phyloP scores from a whole-genome alignment of 352 stramenopile species.

The Saprolegnia parasitica region DNA sequence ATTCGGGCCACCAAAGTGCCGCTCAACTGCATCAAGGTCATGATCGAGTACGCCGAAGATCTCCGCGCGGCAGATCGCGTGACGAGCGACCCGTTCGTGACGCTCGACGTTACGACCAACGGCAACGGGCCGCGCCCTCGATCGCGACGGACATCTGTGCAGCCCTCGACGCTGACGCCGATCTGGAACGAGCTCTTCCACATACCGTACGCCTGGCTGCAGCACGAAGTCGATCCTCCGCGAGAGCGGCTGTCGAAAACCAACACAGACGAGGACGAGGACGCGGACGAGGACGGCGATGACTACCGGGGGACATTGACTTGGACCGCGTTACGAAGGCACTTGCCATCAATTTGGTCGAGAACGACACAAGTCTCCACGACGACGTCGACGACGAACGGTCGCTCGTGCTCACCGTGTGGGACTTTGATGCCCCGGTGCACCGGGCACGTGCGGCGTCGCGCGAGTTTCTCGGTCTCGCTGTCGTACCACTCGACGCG shows the following conservation, averaged over 20 bases:
- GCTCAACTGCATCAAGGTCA: slow-evolving; percentile 58
- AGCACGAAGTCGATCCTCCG: slow-evolving; percentile 14
- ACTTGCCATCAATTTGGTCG: slow-evolving; percentile 13
- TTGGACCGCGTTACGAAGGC: slow-evolving; percentile 1
- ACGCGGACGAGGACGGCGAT: slow-evolving; percentile 15
- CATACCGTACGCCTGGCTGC: slow-evolving; percentile 44
- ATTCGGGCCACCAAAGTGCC: slow-evolving; percentile 30
- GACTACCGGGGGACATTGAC: background rate
- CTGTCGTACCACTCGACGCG: slow-evolving; percentile 37
- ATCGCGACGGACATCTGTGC: slow-evolving; percentile 40
- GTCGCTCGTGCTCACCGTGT: slow-evolving; percentile 15
- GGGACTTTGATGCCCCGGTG: slow-evolving; percentile 19
- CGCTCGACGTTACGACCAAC: slow-evolving; percentile 33
- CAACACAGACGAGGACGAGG: slow-evolving; percentile 30
- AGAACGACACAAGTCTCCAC: slow-evolving; percentile 23
- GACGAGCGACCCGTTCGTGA: slow-evolving; percentile 63
- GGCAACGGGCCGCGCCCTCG: slow-evolving; percentile 15
- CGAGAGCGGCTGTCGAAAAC: background rate
- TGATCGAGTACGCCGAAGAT: slow-evolving; percentile 45
- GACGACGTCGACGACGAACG: slow-evolving; percentile 8
- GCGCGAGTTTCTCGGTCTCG: slow-evolving; percentile 49
- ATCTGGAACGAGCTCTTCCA: slow-evolving; percentile 73
- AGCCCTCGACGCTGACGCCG: slow-evolving; percentile 47
- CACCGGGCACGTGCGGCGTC: background rate
- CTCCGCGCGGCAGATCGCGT: slow-evolving; percentile 51